A percentile compares a stretch with the other conserved stretches of the same genome.
Evolutionary conservation across 352 stramenopile species (phyloP).

Genomic region (Thraustochytrium striatum): DNA sequence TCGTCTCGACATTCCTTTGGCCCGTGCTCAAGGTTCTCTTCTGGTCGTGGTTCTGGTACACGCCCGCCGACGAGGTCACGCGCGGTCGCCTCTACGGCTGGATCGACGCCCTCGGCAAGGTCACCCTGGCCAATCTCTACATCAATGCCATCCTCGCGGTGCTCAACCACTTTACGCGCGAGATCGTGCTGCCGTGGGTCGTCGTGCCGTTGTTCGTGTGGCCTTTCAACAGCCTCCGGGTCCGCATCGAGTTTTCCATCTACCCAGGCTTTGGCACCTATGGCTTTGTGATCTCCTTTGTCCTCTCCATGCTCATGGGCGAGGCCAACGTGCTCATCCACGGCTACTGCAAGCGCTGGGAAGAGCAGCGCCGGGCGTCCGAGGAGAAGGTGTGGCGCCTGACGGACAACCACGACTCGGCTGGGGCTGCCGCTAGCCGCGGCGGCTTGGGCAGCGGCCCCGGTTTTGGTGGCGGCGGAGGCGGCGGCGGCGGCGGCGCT

Average conservation of each 20-base stretch:
- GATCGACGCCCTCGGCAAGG: slow-evolving; percentile 23
- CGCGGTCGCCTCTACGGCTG: slow-evolving; percentile 5
- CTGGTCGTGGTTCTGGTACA: slow-evolving; percentile 22
- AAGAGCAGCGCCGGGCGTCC: neutral
- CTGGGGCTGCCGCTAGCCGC: too few relatives aligned
- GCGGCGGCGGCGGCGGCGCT: too few relatives aligned
- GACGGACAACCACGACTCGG: too few relatives aligned
- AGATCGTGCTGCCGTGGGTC: neutral
- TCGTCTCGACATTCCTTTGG: slow-evolving; percentile 20
- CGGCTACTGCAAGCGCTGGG: neutral
- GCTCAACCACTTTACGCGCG: neutral
- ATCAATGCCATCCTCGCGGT: neutral
- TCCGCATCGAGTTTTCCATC: neutral
- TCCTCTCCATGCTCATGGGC: slow-evolving; percentile 10
- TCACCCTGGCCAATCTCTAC: slow-evolving; percentile 24
- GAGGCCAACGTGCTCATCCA: neutral
- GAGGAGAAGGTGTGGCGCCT: neutral
- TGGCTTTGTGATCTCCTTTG: neutral
- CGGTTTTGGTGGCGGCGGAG: too few relatives aligned
- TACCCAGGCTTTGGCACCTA: slow-evolving; percentile 21
- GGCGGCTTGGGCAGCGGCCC: too few relatives aligned
- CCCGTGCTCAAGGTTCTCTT: slow-evolving; percentile 5
- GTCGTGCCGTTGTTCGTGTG: neutral
- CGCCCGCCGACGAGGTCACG: neutral
- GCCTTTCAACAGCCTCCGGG: neutral